Conservation (phyloP, 2,329 filamentous ascomycete genomes). For the Mycogone perniciosa region DNA sequence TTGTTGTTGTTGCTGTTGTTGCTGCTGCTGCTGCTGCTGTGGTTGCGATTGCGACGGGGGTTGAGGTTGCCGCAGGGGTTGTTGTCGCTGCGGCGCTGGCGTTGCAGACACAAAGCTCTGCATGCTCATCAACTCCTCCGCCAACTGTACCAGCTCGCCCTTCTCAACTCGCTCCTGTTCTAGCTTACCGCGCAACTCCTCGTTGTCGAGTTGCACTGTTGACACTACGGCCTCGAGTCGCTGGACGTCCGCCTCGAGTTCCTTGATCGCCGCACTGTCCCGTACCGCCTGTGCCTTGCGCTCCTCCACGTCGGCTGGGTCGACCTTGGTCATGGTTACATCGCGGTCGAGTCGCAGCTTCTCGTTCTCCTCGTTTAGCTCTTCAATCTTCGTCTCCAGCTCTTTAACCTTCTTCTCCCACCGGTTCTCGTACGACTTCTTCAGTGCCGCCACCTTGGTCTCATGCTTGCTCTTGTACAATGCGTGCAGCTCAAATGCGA, state of each 20-base stretch:
- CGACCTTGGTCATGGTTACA: slow-evolving; percentile 55
- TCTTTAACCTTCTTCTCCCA: slow-evolving; percentile 85
- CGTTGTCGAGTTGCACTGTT: slow-evolving; percentile 64
- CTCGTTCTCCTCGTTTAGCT: slow-evolving; percentile 68
- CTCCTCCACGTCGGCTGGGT: slow-evolving; percentile 43
- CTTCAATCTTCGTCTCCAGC: slow-evolving; percentile 64
- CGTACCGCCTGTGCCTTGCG: slow-evolving; percentile 53
- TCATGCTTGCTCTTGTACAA: slow-evolving; percentile 98
- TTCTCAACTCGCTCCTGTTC: slow-evolving; percentile 76
- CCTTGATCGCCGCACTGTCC: slow-evolving; percentile 60
- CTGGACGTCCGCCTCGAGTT: slow-evolving; percentile 66
- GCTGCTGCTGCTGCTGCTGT: not conserved
- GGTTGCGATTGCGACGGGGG: slow-evolving; percentile 14
- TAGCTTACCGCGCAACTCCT: slow-evolving; percentile 56
- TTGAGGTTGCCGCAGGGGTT: slow-evolving; percentile 3
- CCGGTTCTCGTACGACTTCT: slow-evolving; percentile 74
- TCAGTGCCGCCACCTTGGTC: slow-evolving; percentile 87
- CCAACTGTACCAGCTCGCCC: slow-evolving; percentile 72
- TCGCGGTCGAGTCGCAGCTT: slow-evolving; percentile 64
- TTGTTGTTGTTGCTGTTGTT: not conserved
- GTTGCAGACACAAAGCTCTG: slow-evolving; percentile 38
- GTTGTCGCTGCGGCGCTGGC: slow-evolving; percentile 11
- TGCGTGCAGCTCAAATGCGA: slow-evolving; percentile 86
- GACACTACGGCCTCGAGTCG: slow-evolving; percentile 67
- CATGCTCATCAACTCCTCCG: slow-evolving; percentile 78